Conservation (phyloP, 345 rosid species). For the Rhizophora apiculata region DNA sequence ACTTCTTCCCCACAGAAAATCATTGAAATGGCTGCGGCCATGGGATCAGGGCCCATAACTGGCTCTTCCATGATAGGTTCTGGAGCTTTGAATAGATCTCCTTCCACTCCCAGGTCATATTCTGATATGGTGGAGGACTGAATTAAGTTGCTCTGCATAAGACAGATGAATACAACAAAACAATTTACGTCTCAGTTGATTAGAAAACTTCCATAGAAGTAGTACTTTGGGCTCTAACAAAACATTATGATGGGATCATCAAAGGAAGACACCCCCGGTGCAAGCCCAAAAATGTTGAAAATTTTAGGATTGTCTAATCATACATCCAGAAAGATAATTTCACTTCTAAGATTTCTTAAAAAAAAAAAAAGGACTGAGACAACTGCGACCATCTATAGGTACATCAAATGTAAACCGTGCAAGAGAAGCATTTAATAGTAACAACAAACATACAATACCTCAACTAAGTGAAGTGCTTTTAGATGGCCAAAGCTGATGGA, state of each 20-base stretch:
- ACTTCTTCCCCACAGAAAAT: slow-evolving; percentile 71
- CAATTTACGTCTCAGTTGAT: not conserved
- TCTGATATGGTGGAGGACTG: slow-evolving; percentile 53
- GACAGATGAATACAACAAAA: slow-evolving; percentile 3
- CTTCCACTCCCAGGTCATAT: slow-evolving; percentile 81
- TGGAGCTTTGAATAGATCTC: slow-evolving; percentile 88
- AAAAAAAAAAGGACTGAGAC: not conserved
- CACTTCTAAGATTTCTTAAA: not conserved
- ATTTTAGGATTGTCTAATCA: too few relatives aligned
- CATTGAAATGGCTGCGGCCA: slow-evolving; percentile 74
- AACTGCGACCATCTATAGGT: not conserved
- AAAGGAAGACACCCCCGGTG: not conserved
- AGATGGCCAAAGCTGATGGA: not conserved
- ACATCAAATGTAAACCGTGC: not conserved
- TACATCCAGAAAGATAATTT: slow-evolving; percentile 4
- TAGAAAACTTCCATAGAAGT: too few relatives aligned
- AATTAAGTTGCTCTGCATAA: slow-evolving; percentile 43
- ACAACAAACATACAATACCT: not conserved
- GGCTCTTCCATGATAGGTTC: slow-evolving; percentile 77
- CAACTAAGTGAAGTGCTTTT: not conserved
- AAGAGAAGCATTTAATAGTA: not conserved
- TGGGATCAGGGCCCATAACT: slow-evolving; percentile 52
- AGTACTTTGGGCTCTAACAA: too few relatives aligned
- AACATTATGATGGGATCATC: not conserved
- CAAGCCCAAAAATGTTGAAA: too few relatives aligned